Percentiles rank a stretch among this genome's conserved stretches.
These are phyloP conservation scores for Aspergillus sp. DNA, from an alignment of 2,329 filamentous ascomycete genomes.

Conservation along the genomic window DNA sequence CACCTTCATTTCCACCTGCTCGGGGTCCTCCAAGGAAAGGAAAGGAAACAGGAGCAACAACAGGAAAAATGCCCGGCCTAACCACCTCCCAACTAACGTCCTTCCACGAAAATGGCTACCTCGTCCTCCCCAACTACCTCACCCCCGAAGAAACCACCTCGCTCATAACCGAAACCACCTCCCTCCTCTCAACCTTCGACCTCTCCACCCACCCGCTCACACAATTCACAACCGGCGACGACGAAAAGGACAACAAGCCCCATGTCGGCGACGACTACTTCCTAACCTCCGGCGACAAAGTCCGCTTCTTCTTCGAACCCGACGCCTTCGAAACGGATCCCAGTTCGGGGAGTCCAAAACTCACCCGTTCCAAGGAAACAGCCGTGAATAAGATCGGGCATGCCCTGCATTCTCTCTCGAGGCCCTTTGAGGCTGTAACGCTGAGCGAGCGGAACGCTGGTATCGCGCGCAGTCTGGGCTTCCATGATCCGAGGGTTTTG, in stretches of 20 bases:
- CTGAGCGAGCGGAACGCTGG: conserved; percentile 52
- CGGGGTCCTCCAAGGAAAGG: neutral
- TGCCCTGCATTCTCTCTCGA: conserved; percentile 68
- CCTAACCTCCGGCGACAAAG: conserved; percentile 81
- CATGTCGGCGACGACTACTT: conserved; percentile 97
- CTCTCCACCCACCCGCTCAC: conserved; percentile 89
- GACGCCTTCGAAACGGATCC: conserved; percentile 66
- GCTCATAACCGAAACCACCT: conserved; percentile 72
- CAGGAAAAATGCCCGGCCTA: conserved; percentile 46
- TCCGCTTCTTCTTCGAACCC: conserved; percentile 97
- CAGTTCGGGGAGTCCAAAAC: conserved; percentile 50
- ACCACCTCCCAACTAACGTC: conserved; percentile 67
- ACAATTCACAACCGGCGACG: conserved; percentile 82
- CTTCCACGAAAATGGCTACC: conserved; percentile 84
- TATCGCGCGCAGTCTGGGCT: conserved; percentile 71
- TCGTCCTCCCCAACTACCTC: conserved; percentile 79
- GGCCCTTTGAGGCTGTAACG: conserved; percentile 61
- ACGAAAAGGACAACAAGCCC: conserved; percentile 50
- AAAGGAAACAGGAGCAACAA: neutral
- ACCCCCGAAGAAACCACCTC: conserved; percentile 62
- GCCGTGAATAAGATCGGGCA: conserved; percentile 92
- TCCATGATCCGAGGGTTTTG: conserved; percentile 71
- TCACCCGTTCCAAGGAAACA: conserved; percentile 75
- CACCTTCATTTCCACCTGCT: neutral
- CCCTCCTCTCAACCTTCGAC: conserved; percentile 71